Conservation (phyloP, 495 filamentous ascomycete species). For the Pyronema omphalodes region DNA sequence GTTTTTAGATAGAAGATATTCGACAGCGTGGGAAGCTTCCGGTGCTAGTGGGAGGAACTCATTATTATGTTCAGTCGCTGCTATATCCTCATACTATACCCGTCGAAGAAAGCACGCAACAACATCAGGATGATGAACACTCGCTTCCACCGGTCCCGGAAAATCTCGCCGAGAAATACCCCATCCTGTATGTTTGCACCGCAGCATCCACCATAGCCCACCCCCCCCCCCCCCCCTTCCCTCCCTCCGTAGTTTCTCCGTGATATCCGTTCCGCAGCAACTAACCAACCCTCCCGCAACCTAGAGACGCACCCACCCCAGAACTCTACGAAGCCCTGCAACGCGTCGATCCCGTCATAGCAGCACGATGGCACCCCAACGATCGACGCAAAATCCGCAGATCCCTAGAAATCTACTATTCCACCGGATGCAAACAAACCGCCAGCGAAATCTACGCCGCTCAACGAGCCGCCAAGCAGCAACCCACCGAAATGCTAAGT, state of each 20-base stretch:
- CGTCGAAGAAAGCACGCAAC: slow-evolving; percentile 17
- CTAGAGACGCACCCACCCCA: slow-evolving; percentile 39
- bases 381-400: slow-evolving; percentile 77
- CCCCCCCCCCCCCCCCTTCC: too few relatives aligned
- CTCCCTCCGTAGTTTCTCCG: too few relatives aligned
- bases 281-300: neutral
- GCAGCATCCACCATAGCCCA: too few relatives aligned
- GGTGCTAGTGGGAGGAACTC: slow-evolving; percentile 82
- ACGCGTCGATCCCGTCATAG: slow-evolving; percentile 77
- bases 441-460: slow-evolving; percentile 81
- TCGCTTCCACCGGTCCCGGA: slow-evolving; percentile 2
- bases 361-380: slow-evolving; percentile 80
- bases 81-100: slow-evolving; percentile 46
- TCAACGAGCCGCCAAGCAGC: slow-evolving; percentile 33
- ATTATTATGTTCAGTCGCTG: slow-evolving; percentile 81
- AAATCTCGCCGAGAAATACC: slow-evolving; percentile 34
- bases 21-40: slow-evolving; percentile 57
- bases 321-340: slow-evolving; percentile 50
- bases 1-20: slow-evolving; percentile 53
- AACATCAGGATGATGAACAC: slow-evolving; percentile 19
- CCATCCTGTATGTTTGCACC: slow-evolving; percentile 45
- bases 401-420: slow-evolving; percentile 74
- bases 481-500: slow-evolving; percentile 5
- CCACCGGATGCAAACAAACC: slow-evolving; percentile 41
- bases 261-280: neutral